Percentiles rank a stretch among this genome's conserved stretches.
Conservation (phyloP, 345 rosid genomes). For the Eucalyptus cladocalyx region DNA sequence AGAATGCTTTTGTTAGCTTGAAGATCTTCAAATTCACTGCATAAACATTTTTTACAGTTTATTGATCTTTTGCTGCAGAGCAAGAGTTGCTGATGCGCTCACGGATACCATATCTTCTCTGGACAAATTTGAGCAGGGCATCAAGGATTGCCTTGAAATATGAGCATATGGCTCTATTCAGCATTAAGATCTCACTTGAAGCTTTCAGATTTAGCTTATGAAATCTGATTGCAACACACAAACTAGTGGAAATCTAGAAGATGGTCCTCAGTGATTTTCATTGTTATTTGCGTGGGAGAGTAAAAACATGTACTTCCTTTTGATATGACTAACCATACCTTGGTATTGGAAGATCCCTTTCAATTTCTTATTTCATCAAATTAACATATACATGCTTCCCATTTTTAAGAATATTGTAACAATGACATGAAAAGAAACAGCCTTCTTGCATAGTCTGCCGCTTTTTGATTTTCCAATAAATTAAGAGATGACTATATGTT, state of each 20-base stretch:
- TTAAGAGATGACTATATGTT: neutral
- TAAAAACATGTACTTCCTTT: neutral
- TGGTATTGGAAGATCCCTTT: neutral
- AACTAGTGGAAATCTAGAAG: neutral
- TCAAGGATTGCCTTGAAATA: constrained; percentile 48
- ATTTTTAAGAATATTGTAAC: neutral
- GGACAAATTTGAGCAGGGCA: constrained; percentile 44
- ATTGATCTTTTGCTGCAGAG: constrained; percentile 15
- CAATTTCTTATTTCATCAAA: neutral
- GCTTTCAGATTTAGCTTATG: neutral
- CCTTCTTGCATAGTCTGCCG: neutral
- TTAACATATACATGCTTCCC: neutral
- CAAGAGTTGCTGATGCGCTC: constrained; percentile 34
- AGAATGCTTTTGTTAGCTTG: neutral
- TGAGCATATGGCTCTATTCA: constrained; percentile 4
- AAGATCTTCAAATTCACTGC: neutral
- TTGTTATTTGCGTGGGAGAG: neutral
- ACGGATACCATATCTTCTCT: constrained; percentile 41
- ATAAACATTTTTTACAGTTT: neutral
- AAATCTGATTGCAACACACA: neutral
- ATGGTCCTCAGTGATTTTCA: neutral
- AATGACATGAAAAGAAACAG: neutral
- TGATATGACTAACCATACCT: neutral
- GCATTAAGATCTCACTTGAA: neutral
- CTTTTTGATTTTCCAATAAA: neutral